Evolutionary conservation across 2,329 filamentous ascomycete species (phyloP), one percentile per base, ranked within the genome.

Genomic region (Thelonectria rubi): DNA sequence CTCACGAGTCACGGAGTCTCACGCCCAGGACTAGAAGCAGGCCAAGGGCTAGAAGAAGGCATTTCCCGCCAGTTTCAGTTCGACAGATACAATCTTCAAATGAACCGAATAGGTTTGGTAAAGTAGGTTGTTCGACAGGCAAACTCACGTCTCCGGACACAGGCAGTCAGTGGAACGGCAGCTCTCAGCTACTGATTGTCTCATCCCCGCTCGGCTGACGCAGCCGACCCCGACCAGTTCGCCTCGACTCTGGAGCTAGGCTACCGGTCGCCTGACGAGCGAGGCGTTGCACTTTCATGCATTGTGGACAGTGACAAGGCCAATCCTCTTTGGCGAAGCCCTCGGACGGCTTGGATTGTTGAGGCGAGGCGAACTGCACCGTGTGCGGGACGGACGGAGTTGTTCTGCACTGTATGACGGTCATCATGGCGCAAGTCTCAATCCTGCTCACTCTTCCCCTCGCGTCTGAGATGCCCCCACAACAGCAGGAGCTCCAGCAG

Each of bases 1-100:
- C 46, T 45, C 37, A 42, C 63, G 65, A 65, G 58, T 60, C 66
- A 60, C 54, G 46, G 63, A 47, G 34, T 14, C 59, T 49, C 32
- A 18, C 46, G 49, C 55, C 50, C 46, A 52, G 43, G 58, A 53
- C 58, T 62, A 55, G 32, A 46, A 53, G n/a, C n/a, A n/a, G n/a
- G n/a, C n/a, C n/a, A n/a, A n/a, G n/a, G 26, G 21, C 3, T 24
- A 59, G 57, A 58, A 62, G 62, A 50, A 57, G 46, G 11, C 3
- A 39, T 18, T 49, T 55, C 34, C 39, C 52, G 18, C 53, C 17
- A 12, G 21, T 24, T 24, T 24, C 7, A 3, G 21, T 3, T 24
- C 26, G 26, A 30, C 26, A 30, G 26, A 30, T 30, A 9, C 5
- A 5, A 8, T 8, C 10, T 9, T 30, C 5, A 30, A 30, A 8